These are phyloP conservation scores for Fusarium xyrophilum DNA, from an alignment of 2,329 filamentous ascomycete genomes.

Conservation along the genomic window DNA sequence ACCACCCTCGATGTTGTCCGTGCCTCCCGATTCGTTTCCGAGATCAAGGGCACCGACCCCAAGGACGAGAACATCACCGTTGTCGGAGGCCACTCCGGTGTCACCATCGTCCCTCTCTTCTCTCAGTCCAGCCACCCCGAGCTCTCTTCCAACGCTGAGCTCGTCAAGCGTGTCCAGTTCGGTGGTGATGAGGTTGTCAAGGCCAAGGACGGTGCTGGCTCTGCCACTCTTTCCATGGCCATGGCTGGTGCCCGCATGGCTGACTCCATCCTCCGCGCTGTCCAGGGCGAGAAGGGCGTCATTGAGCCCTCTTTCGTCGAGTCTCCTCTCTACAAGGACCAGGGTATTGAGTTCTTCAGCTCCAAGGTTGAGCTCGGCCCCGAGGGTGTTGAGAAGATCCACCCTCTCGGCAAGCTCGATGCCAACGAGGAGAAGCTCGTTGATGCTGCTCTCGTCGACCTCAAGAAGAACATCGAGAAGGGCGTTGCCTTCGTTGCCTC, in stretches of 20 bases:
- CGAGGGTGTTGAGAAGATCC: constrained; percentile 93
- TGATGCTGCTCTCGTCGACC: constrained; percentile 81
- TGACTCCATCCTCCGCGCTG: constrained; percentile 90
- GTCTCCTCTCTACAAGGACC: constrained; percentile 97
- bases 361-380: constrained; percentile 95
- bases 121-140: constrained; percentile 89
- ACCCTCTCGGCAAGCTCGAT: constrained; percentile 83
- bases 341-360: constrained; percentile 96
- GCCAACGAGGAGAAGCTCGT: constrained; percentile 88
- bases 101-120: constrained; percentile 98
- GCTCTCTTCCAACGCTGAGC: constrained; percentile 77
- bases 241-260: constrained; percentile 87
- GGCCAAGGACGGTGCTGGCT: constrained; percentile 98
- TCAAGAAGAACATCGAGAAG: constrained; percentile 97
- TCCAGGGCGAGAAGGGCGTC: constrained; percentile 92
- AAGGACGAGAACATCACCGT: constrained; percentile 94
- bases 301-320: constrained; percentile 97
- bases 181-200: constrained; percentile 99
- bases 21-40: constrained; percentile 95
- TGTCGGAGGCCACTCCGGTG: constrained; percentile 94
- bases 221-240: constrained; percentile 97
- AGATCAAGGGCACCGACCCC: constrained; percentile 91
- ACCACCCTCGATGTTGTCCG: constrained; percentile 99
- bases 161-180: constrained; percentile 96
- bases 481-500: constrained; percentile 68